Conservation (phyloP, 2,329 filamentous ascomycete genomes). For the Colletotrichum agaves region DNA sequence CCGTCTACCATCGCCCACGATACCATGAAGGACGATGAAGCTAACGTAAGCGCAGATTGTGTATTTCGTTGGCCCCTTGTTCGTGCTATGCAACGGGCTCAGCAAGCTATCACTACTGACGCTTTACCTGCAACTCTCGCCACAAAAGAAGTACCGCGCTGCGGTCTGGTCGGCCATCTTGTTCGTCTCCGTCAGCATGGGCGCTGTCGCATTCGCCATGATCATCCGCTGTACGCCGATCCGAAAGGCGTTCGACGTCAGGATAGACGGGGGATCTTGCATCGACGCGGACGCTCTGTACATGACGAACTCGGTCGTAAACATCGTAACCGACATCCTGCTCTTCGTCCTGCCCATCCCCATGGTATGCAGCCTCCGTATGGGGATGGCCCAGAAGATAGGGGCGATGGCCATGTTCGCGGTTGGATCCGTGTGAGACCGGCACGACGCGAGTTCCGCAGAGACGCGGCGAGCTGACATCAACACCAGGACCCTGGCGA, state of each 20-base stretch:
- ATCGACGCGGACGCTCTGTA: conserved; percentile 59
- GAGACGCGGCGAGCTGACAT: not conserved
- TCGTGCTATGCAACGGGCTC: conserved; percentile 48
- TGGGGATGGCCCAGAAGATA: conserved; percentile 59
- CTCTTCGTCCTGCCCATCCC: conserved; percentile 59
- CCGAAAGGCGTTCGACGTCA: conserved; percentile 45
- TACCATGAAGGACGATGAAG: no score
- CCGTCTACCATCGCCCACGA: not conserved
- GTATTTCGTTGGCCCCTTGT: conserved; percentile 45
- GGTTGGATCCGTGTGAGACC: conserved; percentile 51
- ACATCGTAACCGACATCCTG: conserved; percentile 60
- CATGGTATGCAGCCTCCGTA: conserved; percentile 55
- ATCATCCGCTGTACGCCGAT: conserved; percentile 52
- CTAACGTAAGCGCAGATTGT: conserved; percentile 4
- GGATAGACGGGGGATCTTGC: conserved; percentile 49
- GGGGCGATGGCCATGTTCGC: conserved; percentile 56
- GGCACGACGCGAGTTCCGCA: conserved; percentile 20
- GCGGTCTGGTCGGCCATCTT: conserved; percentile 44
- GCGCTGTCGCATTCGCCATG: conserved; percentile 47
- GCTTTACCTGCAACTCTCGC: conserved; percentile 52
- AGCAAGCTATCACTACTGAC: conserved; percentile 52
- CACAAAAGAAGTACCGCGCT: conserved; percentile 47
- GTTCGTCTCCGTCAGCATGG: conserved; percentile 43
- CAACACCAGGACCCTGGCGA: conserved; percentile 19
- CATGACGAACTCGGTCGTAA: conserved; percentile 58